These are phyloP conservation scores for Hirschioporus abietinus DNA, from an alignment of 768 basidiomycete genomes.

Conservation along the genomic window DNA sequence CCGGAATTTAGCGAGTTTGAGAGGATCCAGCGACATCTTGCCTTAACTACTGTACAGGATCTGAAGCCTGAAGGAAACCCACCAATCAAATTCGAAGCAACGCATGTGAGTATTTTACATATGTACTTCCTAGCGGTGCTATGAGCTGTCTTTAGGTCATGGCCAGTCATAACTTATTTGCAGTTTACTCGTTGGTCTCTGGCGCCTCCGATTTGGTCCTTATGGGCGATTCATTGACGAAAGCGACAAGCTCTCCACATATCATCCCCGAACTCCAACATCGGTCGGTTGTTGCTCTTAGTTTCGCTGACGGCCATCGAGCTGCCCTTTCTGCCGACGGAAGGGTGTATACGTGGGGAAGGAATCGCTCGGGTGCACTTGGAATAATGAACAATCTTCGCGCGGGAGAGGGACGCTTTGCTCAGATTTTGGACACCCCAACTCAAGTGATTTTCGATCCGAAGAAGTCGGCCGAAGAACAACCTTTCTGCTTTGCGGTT, in stretches of 20 bases:
- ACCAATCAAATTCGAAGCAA: too few relatives aligned
- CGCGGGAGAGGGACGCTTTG: constrained; percentile 29
- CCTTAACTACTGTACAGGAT: too few relatives aligned
- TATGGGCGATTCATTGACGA: constrained; percentile 51
- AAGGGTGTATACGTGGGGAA: constrained; percentile 76
- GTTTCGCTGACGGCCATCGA: constrained; percentile 89
- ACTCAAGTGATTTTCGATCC: constrained; percentile 16
- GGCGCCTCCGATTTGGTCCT: constrained; percentile 67
- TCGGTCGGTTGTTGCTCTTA: constrained; percentile 75
- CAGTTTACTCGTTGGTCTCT: constrained; percentile 47
- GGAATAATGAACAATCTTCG: constrained; percentile 64
- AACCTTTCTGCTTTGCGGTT: constrained; percentile 58
- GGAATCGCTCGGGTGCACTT: constrained; percentile 71
- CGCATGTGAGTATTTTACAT: too few relatives aligned
- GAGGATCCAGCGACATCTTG: too few relatives aligned
- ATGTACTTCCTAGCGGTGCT: too few relatives aligned
- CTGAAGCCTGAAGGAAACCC: too few relatives aligned
- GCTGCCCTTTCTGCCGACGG: constrained; percentile 79
- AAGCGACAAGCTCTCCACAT: constrained; percentile 40
- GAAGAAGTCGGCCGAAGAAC: constrained; percentile 15
- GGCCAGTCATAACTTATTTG: too few relatives aligned
- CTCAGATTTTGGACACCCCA: constrained; percentile 27
- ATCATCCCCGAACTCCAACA: constrained; percentile 73
- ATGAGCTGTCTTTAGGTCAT: too few relatives aligned
- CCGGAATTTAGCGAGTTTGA: too few relatives aligned